Percentiles rank a stretch among this genome's conserved stretches.
phyloP scores from a whole-genome alignment of 345 rosid genomes.

The Lepidium didymum region DNA sequence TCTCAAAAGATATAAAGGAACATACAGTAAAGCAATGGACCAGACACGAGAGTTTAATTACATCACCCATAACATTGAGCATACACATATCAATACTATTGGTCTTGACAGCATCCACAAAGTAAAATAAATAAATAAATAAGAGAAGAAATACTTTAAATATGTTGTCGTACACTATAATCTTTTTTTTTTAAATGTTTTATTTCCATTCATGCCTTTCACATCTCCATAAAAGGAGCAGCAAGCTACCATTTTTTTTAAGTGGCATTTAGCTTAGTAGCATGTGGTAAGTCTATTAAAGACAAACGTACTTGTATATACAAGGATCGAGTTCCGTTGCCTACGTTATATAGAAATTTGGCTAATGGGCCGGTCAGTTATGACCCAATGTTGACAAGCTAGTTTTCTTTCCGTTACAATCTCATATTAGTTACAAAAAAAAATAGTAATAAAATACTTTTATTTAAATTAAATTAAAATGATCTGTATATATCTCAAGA shows the following conservation, averaged over 20 bases:
- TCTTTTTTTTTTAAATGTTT: background rate
- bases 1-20: background rate
- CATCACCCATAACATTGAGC: background rate
- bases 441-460: background rate
- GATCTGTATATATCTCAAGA: too few species aligned
- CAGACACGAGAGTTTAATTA: background rate
- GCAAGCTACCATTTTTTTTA: too few species aligned
- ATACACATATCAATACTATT: slow-evolving; percentile 17
- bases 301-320: too few species aligned
- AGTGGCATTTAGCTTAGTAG: too few species aligned
- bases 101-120: slow-evolving; percentile 11
- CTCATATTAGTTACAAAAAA: background rate
- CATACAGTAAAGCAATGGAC: slow-evolving; percentile 9
- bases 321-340: too few species aligned
- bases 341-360: too few species aligned
- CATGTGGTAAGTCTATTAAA: too few species aligned
- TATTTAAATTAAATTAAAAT: background rate
- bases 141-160: slow-evolving; percentile 8
- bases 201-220: slow-evolving; percentile 12
- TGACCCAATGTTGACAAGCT: too few species aligned
- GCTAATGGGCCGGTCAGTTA: too few species aligned
- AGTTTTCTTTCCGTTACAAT: slow-evolving; percentile 6
- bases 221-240: slow-evolving; percentile 21
- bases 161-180: slow-evolving; percentile 9
- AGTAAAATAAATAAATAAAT: background rate